Base-by-base conservation (phyloP, 192 early-diverging fungal species). In the Backusella luteola region DNA sequence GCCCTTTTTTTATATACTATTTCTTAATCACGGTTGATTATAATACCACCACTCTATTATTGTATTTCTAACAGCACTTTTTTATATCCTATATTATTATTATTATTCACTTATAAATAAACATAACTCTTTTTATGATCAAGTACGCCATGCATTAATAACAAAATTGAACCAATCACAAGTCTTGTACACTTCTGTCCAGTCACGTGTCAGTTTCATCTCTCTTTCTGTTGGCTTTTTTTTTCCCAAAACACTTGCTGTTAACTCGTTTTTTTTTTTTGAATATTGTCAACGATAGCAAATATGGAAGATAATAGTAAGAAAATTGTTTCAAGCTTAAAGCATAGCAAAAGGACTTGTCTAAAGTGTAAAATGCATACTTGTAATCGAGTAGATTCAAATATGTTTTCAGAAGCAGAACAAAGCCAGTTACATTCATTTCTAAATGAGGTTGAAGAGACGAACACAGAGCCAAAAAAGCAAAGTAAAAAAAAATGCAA, bases 361-460 rank as follows among this genome's bases (percentile, higher is more conserved):
- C 19, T 49, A 26, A 29, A 32, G 7, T 39, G 9, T 26, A 19
- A 29, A 29, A 29, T 21, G 26, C n/a, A 29, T 63, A 63, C 32
- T 6, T 21, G n/a, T 3, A 63, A 63, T 21, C 3, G 3, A 63
- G 4, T 29, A 63, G 56, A 63, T 63, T 63, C 9, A 9, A 63
- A 26, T 14, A 42, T 75, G 56, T 75, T 75, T 67, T 66, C 73
- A 14, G 34, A 53, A 42, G 23, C 23, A 59, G 73, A 75, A 44
- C 73, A 75, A 66, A 36, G 39, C 14, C 32, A 67, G 17, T 67
- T 75, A 41, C 73, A 75, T 12, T 67, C 59, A 36, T 75, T 75
- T 67, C 39, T 75, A 42, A 67, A 59, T 17, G 66, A 75, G 19
- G 26, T 75, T 59, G 63, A 66, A 67, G 23, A 63, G 11, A 63